Percentiles rank a stretch among this genome's conserved stretches.
phyloP scores from a whole-genome alignment of 495 filamentous ascomycete genomes.

The Penicillium argentinense region DNA sequence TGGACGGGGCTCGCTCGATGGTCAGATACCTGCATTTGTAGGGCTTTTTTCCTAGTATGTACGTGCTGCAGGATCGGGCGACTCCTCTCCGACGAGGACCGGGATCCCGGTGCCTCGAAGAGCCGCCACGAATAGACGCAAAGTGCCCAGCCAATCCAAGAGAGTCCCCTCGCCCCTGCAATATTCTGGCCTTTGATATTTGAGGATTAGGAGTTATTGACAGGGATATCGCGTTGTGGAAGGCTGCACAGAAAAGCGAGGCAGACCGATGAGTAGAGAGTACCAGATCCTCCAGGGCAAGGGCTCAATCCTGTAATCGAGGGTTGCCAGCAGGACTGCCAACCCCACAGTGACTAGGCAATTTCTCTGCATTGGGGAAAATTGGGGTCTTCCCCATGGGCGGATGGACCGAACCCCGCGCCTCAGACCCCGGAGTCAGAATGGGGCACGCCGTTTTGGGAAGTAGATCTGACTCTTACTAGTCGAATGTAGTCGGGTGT shows the following conservation, averaged over 20 bases:
- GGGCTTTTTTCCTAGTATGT: not conserved
- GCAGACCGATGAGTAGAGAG: too few relatives aligned
- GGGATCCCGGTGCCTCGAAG: too few relatives aligned
- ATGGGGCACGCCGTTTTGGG: constrained; percentile 4
- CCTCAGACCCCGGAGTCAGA: constrained; percentile 2
- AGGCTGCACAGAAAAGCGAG: too few relatives aligned
- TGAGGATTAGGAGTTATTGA: too few relatives aligned
- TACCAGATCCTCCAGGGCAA: too few relatives aligned
- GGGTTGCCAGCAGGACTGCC: not conserved
- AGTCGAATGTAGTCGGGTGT: not conserved
- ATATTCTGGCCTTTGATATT: too few relatives aligned
- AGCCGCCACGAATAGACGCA: too few relatives aligned
- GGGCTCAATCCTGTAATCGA: too few relatives aligned
- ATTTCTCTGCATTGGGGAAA: not conserved
- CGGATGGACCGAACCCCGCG: constrained; percentile 4
- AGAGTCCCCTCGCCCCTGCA: too few relatives aligned
- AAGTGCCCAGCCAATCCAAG: too few relatives aligned
- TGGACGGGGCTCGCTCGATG: not conserved
- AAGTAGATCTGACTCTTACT: constrained; percentile 8
- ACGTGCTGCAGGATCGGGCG: not conserved
- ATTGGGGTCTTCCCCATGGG: constrained; percentile 8
- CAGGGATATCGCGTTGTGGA: too few relatives aligned
- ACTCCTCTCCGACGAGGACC: constrained; percentile 1
- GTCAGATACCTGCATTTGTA: not conserved
- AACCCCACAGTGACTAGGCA: not conserved